These are phyloP conservation scores for Zygoascus flipseniorum DNA, from an alignment of 805 yeast species.

Conservation along the genomic window DNA sequence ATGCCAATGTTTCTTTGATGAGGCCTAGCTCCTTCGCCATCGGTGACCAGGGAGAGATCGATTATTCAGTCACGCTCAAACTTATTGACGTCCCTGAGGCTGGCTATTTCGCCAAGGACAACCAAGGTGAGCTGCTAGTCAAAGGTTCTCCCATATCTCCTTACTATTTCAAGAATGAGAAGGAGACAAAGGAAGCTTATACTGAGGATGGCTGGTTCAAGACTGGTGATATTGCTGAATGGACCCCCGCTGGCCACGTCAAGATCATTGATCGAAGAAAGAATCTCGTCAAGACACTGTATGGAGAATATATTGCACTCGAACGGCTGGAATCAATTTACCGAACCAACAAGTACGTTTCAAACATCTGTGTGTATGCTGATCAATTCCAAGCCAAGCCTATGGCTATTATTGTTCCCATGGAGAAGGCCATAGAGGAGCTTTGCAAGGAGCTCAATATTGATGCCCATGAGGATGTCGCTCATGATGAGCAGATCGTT, in stretches of 20 bases:
- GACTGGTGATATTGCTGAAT: slow-evolving; percentile 96
- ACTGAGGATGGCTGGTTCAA: slow-evolving; percentile 86
- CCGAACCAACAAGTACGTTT: slow-evolving; percentile 69
- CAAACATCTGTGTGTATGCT: slow-evolving; percentile 87
- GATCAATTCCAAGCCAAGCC: slow-evolving; percentile 85
- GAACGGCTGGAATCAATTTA: slow-evolving; percentile 90
- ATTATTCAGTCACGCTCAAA: slow-evolving; percentile 79
- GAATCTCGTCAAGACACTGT: slow-evolving; percentile 89
- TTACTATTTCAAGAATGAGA: slow-evolving; percentile 74
- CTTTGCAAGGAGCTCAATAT: slow-evolving; percentile 52
- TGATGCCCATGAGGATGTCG: slow-evolving; percentile 39
- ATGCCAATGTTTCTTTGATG: slow-evolving; percentile 74
- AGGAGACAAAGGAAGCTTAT: slow-evolving; percentile 70
- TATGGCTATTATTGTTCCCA: slow-evolving; percentile 80
- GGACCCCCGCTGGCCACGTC: slow-evolving; percentile 74
- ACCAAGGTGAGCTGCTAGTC: slow-evolving; percentile 88
- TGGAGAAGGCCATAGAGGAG: slow-evolving; percentile 53
- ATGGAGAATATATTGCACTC: slow-evolving; percentile 96
- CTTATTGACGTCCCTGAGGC: slow-evolving; percentile 86
- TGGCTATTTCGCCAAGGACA: slow-evolving; percentile 80
- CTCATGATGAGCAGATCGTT: slow-evolving; percentile 49
- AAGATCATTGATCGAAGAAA: slow-evolving; percentile 88
- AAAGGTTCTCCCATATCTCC: slow-evolving; percentile 63
- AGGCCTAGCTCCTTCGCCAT: slow-evolving; percentile 57
- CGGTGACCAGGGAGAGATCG: slow-evolving; percentile 75